These are phyloP conservation scores for Chaetomium olivaceum DNA, from an alignment of 2,329 filamentous ascomycete genomes.

Conservation along the genomic window DNA sequence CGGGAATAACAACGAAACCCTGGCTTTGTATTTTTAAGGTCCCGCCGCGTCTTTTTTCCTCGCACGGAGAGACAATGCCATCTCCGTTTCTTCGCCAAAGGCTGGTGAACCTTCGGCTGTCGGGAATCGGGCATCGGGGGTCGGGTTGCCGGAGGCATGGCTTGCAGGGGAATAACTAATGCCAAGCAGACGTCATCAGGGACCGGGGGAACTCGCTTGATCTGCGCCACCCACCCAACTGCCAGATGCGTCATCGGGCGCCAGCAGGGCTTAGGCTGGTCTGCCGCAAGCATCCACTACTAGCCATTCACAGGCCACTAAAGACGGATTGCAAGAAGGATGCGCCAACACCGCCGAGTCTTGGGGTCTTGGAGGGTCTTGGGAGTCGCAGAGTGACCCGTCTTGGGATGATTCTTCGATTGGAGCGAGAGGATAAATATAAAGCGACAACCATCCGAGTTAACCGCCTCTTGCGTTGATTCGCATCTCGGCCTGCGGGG, in stretches of 20 bases:
- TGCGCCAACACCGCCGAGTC: not conserved
- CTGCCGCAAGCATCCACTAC: not conserved
- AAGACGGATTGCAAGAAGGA: not conserved
- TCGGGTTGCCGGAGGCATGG: not conserved
- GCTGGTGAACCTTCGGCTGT: not conserved
- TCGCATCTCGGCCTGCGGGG: constrained; percentile 15
- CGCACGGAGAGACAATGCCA: not conserved
- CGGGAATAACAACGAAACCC: not conserved
- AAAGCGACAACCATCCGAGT: not conserved
- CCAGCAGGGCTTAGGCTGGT: constrained; percentile 3
- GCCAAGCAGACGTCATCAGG: constrained; percentile 23
- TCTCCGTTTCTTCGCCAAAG: not conserved
- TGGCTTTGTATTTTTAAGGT: not conserved
- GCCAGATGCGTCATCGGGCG: constrained; percentile 23
- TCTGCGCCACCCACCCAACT: constrained; percentile 19
- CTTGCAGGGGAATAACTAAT: not conserved
- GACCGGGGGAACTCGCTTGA: not conserved
- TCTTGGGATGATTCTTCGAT: not conserved
- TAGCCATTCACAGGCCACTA: not conserved
- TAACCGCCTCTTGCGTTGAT: constrained; percentile 7
- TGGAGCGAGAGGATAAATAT: not conserved
- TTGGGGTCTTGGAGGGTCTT: constrained; percentile 7
- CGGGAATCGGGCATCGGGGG: not conserved
- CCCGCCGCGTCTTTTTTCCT: not conserved
- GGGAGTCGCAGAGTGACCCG: not conserved